Base-by-base conservation (phyloP, 2,329 filamentous ascomycete genomes). In the Chrysoporthe deuterocubensis region DNA sequence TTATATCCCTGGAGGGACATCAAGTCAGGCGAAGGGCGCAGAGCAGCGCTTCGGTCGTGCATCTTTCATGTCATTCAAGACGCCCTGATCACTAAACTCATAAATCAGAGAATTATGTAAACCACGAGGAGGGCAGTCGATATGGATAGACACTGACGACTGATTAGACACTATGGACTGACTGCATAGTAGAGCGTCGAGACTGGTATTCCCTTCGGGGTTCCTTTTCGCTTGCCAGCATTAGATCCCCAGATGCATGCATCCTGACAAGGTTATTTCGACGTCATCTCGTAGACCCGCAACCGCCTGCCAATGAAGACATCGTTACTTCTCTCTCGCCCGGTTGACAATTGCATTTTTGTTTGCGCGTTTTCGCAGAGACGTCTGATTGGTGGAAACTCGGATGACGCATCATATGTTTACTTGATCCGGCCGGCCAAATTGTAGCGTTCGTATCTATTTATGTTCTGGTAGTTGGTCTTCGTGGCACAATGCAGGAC, bases 351-450 rank as follows among this genome's bases (percentile, higher is more conserved):
- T 37, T 18, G 7, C 18, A 4, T 16, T 21, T 58, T 58, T 4
- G n/a, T 9, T 2, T 40, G 18, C 32, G 16, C 21, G 4, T 34
- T 18, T 18, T 14, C 14, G 43, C 40, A 11, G 2, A 48, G 40
- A n/a, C 9, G 8, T 32, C 42, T 48, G 59, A 61, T 61, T 61
- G 59, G 59, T 61, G 59, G 59, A 61, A 61, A 61, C 37, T 42
- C 8, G 21, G 14, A 43, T 32, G 18, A 9, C 57, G 57, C 37
- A 60, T 21, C 37, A 60, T 44, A 16, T 26, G 11, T 21, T 60
- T 3, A 42, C 37, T 60, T 18, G 40, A 60, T 0, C 7, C 6
- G 11, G 4, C 13, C 3, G 21, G 26, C 26, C 32, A 48, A n/a
- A 40, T 9, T 40, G 9, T 9, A 40, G 37, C 37, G 37, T 40